Base-by-base conservation (phyloP, 2,329 filamentous ascomycete species). In the Davidsoniella neocaledoniae region DNA sequence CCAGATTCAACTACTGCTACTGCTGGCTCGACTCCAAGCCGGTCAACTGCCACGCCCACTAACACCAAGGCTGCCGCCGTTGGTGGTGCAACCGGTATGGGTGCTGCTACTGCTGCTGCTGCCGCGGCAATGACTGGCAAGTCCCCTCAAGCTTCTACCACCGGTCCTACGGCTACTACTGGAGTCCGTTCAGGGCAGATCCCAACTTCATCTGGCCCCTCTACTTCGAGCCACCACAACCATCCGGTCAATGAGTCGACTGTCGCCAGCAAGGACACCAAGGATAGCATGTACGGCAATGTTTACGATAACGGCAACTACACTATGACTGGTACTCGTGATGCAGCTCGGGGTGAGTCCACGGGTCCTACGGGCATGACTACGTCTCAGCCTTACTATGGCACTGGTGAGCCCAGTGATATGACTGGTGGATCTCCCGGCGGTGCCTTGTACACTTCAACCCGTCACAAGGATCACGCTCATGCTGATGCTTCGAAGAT, bases 81-180 rank as follows among this genome's bases (percentile, higher is more conserved):
- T 42, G 25, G 14, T 5, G 46, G 38, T 21, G 46, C 39, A 42
- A 38, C 44, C 12, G 10, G 9, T 39, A 26, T 38, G 14, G 16
- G 29, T 21, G 16, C 39, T 17, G 48, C 29, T 14, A 12, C 48
- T 39, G 48, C 26, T 38, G 47, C 26, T 26, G 21, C 29, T 8
- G 26, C 42, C 8, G 29, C 14, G 5, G 40, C 38, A n/a, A 33
- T 40, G 10, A 25, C 46, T 23, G 16, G 38, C 10, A 26, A n/a
- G 6, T 16, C 41, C 21, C 3, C 19, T 14, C 16, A 37, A 21
- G 29, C 17, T 3, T 7, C 26, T 12, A 2, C 17, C 19, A 25
- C 29, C 29, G 47, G 48, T 5, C 51, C 48, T 33, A 50, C 36
- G 10, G 43, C 48, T 5, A 50, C 51, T 8, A 53, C 48, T 37